Conservation (phyloP, 768 basidiomycete genomes). For the Stropharia rugosoannulata region DNA sequence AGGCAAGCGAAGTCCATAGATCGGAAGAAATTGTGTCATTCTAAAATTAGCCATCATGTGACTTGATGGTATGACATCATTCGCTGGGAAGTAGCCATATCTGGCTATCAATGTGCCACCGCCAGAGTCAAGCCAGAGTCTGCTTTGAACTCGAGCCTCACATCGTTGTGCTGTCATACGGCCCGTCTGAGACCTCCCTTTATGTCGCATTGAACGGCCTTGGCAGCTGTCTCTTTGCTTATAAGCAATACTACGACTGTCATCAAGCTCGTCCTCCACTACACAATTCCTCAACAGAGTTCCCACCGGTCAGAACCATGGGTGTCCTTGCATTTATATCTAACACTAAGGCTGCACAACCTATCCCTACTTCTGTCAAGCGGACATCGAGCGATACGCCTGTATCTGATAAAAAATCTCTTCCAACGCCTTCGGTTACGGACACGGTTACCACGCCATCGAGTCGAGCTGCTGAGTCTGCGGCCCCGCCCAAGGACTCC, state of each 20-base stretch:
- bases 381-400: too few relatives aligned
- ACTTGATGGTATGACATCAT: neutral
- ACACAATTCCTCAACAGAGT: neutral
- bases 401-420: too few relatives aligned
- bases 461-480: neutral
- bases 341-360: neutral
- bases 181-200: conserved; percentile 2
- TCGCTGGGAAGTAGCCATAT: neutral
- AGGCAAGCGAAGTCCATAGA: too few relatives aligned
- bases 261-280: too few relatives aligned
- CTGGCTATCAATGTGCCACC: neutral
- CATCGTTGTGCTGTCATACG: neutral
- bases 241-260: neutral
- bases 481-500: neutral
- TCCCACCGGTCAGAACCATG: conserved; percentile 6
- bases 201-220: conserved; percentile 6
- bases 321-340: conserved; percentile 15
- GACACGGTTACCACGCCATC: too few relatives aligned
- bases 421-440: too few relatives aligned
- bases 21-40: neutral
- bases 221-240: neutral
- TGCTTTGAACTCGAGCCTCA: neutral
- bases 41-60: neutral
- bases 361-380: neutral
- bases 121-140: too few relatives aligned